Evolutionary conservation across 208 protist genomes (phyloP).

Genomic region (Angomonas ambiguus): DNA sequence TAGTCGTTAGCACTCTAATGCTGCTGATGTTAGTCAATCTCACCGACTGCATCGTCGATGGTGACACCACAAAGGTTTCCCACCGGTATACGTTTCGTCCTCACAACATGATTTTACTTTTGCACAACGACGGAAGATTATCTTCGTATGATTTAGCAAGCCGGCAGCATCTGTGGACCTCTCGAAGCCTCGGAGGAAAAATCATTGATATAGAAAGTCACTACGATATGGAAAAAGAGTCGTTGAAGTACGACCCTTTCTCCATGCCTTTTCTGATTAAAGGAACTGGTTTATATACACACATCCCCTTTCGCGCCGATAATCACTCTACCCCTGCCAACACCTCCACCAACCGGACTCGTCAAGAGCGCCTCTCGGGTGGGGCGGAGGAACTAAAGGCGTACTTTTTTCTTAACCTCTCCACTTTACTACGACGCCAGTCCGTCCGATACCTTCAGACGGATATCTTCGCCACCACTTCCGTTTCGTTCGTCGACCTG

Average conservation of each 20-base stretch:
- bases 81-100: constrained; percentile 32
- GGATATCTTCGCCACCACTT: constrained; percentile 67
- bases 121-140: constrained; percentile 39
- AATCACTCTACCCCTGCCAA: background rate
- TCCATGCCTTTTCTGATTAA: constrained; percentile 59
- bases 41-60: background rate
- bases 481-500: constrained; percentile 46
- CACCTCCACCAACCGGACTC: constrained; percentile 1
- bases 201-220: background rate
- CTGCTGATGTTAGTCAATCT: background rate
- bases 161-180: constrained; percentile 27
- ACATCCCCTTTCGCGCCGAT: background rate
- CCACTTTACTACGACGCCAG: constrained; percentile 53
- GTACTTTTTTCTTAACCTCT: constrained; percentile 71
- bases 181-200: constrained; percentile 17
- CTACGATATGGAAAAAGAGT: background rate
- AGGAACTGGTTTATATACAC: constrained; percentile 62
- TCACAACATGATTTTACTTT: constrained; percentile 35
- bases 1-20: background rate
- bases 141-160: constrained; percentile 35
- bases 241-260: constrained; percentile 33
- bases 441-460: constrained; percentile 34
- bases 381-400: constrained; percentile 17
- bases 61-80: constrained; percentile 18
- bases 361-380: background rate